These are phyloP conservation scores for Furcasterigmium sp. DNA, from an alignment of 2,329 filamentous ascomycete species.

Conservation along the genomic window DNA sequence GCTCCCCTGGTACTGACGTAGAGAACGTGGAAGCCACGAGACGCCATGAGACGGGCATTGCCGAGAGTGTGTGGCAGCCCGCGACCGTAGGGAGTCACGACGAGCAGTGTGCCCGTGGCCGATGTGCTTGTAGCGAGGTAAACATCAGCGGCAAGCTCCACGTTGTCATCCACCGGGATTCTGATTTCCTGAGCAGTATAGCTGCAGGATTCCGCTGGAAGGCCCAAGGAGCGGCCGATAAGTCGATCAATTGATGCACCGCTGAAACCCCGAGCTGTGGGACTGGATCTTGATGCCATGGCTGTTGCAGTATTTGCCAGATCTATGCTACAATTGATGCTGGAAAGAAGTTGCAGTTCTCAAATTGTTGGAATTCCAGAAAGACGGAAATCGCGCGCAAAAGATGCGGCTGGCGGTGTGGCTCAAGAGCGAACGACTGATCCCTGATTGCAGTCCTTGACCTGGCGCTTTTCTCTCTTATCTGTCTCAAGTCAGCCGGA, in stretches of 20 bases:
- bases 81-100: constrained; percentile 12
- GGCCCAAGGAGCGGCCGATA: neutral
- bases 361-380: no score
- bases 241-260: neutral
- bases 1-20: constrained; percentile 13
- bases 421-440: no score
- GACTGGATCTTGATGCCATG: no score
- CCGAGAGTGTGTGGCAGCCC: constrained; percentile 3
- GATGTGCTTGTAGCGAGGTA: constrained; percentile 11
- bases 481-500: no score
- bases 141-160: constrained; percentile 19
- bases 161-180: constrained; percentile 10
- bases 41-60: constrained; percentile 12
- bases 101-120: constrained; percentile 10
- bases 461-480: no score
- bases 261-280: neutral
- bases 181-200: constrained; percentile 7
- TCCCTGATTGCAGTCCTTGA: no score
- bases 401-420: no score
- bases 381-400: no score
- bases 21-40: constrained; percentile 16
- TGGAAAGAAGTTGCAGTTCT: no score
- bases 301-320: no score
- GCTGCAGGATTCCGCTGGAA: constrained; percentile 7
- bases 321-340: no score